Conservation (phyloP, 2,329 filamentous ascomycete genomes). For the Trichoderma gracile region DNA sequence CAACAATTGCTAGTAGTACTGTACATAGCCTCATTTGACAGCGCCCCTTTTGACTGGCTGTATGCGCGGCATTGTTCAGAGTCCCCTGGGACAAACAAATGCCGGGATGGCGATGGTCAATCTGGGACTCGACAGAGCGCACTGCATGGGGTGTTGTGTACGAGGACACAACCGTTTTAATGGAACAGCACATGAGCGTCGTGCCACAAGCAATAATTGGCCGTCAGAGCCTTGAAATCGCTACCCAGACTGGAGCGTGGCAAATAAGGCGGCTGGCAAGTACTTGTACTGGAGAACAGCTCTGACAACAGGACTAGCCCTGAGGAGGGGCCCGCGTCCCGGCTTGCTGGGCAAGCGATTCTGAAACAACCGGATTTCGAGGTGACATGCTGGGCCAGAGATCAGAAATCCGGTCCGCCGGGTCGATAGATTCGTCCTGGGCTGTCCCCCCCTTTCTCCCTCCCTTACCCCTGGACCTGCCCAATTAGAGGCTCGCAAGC, state of each 20-base stretch:
- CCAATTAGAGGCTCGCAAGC: slow-evolving; percentile 1
- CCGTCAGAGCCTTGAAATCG: slow-evolving; percentile 1
- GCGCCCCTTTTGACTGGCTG: background rate
- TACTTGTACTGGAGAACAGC: slow-evolving; percentile 23
- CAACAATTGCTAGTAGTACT: background rate
- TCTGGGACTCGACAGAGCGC: slow-evolving; percentile 17
- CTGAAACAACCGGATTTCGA: slow-evolving; percentile 24
- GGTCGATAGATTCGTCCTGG: slow-evolving; percentile 23
- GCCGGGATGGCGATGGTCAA: slow-evolving; percentile 20
- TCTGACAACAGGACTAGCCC: slow-evolving; percentile 16
- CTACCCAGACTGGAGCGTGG: slow-evolving; percentile 22
- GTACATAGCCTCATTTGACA: background rate
- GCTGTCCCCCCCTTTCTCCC: slow-evolving; percentile 5
- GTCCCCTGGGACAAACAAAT: slow-evolving; percentile 1
- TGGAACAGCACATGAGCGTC: background rate
- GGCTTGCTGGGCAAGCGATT: slow-evolving; percentile 24
- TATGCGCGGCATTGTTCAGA: slow-evolving; percentile 9
- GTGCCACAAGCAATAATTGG: background rate
- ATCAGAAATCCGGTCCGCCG: slow-evolving; percentile 29
- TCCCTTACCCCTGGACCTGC: background rate
- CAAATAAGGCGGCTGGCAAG: slow-evolving; percentile 17
- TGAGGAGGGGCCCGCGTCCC: slow-evolving; percentile 17
- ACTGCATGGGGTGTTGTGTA: slow-evolving; percentile 1
- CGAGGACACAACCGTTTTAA: background rate
- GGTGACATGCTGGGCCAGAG: slow-evolving; percentile 26